Percentiles rank a stretch among this genome's conserved stretches.
Conservation (phyloP, 1,284 basidiomycete genomes). For the Cryptococcus deneoformans region DNA sequence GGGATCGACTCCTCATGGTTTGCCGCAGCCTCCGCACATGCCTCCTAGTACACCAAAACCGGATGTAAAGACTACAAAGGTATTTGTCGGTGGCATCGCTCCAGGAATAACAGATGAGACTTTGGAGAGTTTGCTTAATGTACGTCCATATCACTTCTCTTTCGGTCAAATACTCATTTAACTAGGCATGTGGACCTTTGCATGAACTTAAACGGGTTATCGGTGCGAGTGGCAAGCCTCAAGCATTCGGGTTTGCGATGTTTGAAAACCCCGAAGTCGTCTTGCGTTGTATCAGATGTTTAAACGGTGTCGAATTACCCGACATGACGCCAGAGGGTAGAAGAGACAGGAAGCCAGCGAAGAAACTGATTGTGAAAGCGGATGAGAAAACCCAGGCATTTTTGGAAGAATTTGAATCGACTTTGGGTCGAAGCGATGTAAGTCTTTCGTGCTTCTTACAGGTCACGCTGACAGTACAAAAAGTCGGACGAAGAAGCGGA, state of each 20-base stretch:
- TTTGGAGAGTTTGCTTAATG: conserved; percentile 71
- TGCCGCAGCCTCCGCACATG: conserved; percentile 23
- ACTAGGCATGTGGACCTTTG: conserved; percentile 79
- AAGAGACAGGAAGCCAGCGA: conserved; percentile 70
- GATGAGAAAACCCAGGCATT: conserved; percentile 89
- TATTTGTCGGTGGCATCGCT: conserved; percentile 94
- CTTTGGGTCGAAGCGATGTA: conserved; percentile 76
- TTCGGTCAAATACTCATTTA: not conserved
- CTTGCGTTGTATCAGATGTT: conserved; percentile 69
- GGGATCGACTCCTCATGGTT: conserved; percentile 17
- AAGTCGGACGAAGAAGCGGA: conserved; percentile 49
- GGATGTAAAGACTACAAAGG: conserved; percentile 54
- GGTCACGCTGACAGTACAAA: not conserved
- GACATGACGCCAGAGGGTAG: conserved; percentile 60
- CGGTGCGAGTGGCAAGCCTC: conserved; percentile 83
- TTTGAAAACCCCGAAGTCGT: conserved; percentile 87
- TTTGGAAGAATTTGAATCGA: conserved; percentile 72
- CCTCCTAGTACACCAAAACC: conserved; percentile 10
- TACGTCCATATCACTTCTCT: conserved; percentile 50
- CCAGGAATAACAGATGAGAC: conserved; percentile 78
- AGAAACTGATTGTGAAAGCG: conserved; percentile 85
- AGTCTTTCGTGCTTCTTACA: conserved; percentile 30
- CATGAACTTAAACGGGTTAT: conserved; percentile 86
- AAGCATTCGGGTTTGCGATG: conserved; percentile 93
- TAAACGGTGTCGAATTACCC: conserved; percentile 82